Percentiles rank a stretch among this genome's conserved stretches.
These are phyloP conservation scores for Erigeron philadelphicus DNA, from an alignment of 140 eudicot species.

Conservation along the genomic window DNA sequence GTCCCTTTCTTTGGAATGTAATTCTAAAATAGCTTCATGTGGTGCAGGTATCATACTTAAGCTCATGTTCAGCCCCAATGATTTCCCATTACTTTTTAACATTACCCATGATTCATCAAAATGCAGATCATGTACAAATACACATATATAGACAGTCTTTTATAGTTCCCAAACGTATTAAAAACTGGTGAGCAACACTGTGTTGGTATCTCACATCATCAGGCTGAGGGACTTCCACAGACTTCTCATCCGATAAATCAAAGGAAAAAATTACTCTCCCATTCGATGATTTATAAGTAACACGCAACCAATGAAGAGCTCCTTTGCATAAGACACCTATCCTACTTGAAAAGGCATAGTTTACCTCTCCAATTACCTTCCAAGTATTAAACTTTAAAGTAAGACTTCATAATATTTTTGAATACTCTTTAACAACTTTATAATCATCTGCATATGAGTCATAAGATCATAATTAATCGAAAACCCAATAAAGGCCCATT, in stretches of 20 bases:
- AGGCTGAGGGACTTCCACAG: slow-evolving; percentile 16
- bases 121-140: not conserved
- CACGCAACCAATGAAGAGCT: slow-evolving; percentile 17
- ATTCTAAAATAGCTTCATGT: slow-evolving; percentile 5
- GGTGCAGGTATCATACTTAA: not conserved
- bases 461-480: no score
- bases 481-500: not conserved
- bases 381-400: slow-evolving; percentile 18
- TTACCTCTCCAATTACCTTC: slow-evolving; percentile 21
- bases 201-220: not conserved
- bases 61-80: not conserved
- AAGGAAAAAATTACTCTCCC: slow-evolving; percentile 16
- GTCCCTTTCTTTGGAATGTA: slow-evolving; percentile 14
- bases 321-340: slow-evolving; percentile 20
- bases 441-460: slow-evolving; percentile 22
- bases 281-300: not conserved
- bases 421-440: slow-evolving; percentile 9
- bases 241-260: slow-evolving; percentile 7
- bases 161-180: slow-evolving; percentile 14
- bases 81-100: slow-evolving; percentile 19
- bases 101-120: slow-evolving; percentile 16
- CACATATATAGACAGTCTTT: slow-evolving; percentile 20
- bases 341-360: not conserved
- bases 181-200: not conserved
- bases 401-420: not conserved